A percentile compares a stretch with the other conserved stretches of the same genome.
These are phyloP conservation scores for Diaporthe ilicicola DNA, from an alignment of 2,329 filamentous ascomycete genomes.

Conservation along the genomic window DNA sequence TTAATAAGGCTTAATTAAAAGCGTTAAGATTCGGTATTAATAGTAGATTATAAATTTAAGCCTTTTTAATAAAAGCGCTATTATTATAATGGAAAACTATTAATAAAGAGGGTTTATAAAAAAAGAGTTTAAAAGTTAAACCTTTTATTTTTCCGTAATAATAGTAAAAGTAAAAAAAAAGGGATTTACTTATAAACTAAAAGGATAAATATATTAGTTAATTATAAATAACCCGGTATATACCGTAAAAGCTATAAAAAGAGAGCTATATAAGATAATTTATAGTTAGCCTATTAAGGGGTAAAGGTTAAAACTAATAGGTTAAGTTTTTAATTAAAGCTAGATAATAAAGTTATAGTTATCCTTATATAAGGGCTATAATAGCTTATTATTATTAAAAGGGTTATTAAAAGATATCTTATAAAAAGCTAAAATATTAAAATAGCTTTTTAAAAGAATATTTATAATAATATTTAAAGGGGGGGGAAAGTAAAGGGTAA, in stretches of 20 bases:
- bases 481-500: background rate
- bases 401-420: background rate
- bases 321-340: too few relatives aligned
- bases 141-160: too few relatives aligned
- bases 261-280: background rate
- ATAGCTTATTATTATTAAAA: background rate
- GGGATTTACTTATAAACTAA: too few relatives aligned
- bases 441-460: background rate
- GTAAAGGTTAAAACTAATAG: too few relatives aligned
- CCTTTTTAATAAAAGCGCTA: too few relatives aligned
- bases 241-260: background rate
- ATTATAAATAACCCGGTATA: background rate
- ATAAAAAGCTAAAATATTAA: background rate
- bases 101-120: background rate
- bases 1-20: background rate
- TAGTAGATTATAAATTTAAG: too few relatives aligned
- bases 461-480: background rate
- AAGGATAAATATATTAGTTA: background rate
- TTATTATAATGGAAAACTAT: background rate
- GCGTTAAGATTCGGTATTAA: too few relatives aligned
- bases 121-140: too few relatives aligned
- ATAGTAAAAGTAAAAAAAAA: too few relatives aligned
- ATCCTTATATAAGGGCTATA: background rate
- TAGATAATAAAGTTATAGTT: background rate
- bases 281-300: background rate